phyloP scores from a whole-genome alignment of 202 grass and related monocot species.

The Elaeis oleifera region DNA sequence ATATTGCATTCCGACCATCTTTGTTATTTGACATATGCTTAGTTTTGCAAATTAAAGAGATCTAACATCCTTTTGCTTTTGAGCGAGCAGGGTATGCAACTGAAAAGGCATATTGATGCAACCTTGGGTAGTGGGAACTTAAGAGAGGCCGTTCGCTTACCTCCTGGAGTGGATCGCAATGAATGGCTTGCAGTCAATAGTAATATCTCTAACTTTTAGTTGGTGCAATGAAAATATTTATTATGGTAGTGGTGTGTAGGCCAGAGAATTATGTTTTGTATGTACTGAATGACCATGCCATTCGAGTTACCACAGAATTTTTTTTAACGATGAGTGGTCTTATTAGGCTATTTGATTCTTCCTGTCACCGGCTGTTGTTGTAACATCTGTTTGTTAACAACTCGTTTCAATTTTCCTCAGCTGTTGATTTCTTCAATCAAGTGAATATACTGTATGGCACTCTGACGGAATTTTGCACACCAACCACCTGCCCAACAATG shows the following conservation, averaged over 20 bases:
- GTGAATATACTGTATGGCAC: slow-evolving; percentile 61
- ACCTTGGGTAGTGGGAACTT: slow-evolving; percentile 69
- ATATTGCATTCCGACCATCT: too few species aligned
- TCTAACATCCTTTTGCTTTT: too few species aligned
- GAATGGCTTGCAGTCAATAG: slow-evolving; percentile 78
- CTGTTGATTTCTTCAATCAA: slow-evolving; percentile 80
- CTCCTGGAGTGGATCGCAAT: slow-evolving; percentile 59
- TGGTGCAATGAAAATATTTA: neutral
- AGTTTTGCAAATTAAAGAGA: too few species aligned
- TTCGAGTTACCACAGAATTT: too few species aligned
- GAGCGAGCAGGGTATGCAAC: slow-evolving; percentile 40
- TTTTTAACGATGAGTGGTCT: neutral
- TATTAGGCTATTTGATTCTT: too few species aligned
- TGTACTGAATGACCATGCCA: too few species aligned
- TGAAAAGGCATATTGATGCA: slow-evolving; percentile 70
- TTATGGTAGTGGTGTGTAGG: too few species aligned
- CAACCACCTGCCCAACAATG: slow-evolving; percentile 56
- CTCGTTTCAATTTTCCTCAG: slow-evolving; percentile 14
- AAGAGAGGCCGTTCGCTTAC: slow-evolving; percentile 55
- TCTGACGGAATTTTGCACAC: slow-evolving; percentile 63
- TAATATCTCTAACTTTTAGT: slow-evolving; percentile 12
- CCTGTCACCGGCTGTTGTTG: too few species aligned
- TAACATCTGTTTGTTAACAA: too few species aligned
- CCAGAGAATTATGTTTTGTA: too few species aligned
- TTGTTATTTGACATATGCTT: too few species aligned